Evolutionary conservation across 2,329 filamentous ascomycete genomes (phyloP).

Genomic region (Sporothrix pseudoabietina): DNA sequence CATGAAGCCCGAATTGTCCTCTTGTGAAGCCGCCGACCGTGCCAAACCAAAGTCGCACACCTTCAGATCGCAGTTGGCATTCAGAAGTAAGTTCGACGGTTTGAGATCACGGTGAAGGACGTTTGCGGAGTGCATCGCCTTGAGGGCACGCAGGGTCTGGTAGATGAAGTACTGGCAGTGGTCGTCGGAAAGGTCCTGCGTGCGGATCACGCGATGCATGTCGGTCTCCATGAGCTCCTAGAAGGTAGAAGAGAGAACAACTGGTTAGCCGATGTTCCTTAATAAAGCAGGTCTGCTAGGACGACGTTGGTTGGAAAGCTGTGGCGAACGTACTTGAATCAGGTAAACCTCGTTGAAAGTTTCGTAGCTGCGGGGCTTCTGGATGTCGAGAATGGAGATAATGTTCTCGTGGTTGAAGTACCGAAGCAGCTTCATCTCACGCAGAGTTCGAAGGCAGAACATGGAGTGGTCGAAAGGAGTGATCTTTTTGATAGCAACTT

Average conservation of each 20-base stretch:
- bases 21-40: constrained; percentile 91
- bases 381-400: constrained; percentile 98
- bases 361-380: constrained; percentile 95
- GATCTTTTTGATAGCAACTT: constrained; percentile 99
- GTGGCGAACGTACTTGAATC: constrained; percentile 69
- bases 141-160: constrained; percentile 94
- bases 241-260: background rate
- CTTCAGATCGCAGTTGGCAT: constrained; percentile 98
- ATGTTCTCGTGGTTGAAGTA: constrained; percentile 99
- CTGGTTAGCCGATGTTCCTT: constrained; percentile 32
- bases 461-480: constrained; percentile 99
- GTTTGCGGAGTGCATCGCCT: constrained; percentile 99
- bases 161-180: constrained; percentile 99
- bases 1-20: constrained; percentile 99
- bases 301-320: background rate
- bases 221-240: constrained; percentile 99
- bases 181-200: constrained; percentile 96
- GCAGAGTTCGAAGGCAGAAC: constrained; percentile 94
- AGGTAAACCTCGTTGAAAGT: constrained; percentile 97
- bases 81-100: constrained; percentile 93
- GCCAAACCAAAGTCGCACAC: constrained; percentile 98
- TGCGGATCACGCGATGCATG: constrained; percentile 98
- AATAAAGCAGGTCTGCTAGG: background rate
- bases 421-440: constrained; percentile 97
- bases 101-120: constrained; percentile 97